Conservation (phyloP, 1,284 basidiomycete species). For the Irpex lacteus region DNA sequence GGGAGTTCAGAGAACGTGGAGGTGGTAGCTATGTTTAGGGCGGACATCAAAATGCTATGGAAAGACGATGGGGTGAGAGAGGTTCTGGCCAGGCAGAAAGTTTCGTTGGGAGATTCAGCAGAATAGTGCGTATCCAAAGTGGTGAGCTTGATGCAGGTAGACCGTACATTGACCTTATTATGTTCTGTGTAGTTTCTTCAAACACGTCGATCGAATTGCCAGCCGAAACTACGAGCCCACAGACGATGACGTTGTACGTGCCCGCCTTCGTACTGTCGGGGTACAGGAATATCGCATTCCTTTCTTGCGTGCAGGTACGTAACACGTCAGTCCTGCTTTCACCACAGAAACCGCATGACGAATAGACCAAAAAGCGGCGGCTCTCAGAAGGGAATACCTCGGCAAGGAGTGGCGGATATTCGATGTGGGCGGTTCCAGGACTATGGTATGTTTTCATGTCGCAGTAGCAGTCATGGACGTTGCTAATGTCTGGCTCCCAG, state of each 20-base stretch:
- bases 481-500: conserved; percentile 12
- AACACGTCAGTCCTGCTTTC: not conserved
- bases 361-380: not conserved
- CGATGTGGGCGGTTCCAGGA: conserved; percentile 37
- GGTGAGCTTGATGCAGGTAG: not conserved
- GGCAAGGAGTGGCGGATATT: conserved; percentile 35
- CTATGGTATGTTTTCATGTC: conserved; percentile 23
- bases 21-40: conserved; percentile 55
- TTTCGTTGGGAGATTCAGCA: conserved; percentile 58
- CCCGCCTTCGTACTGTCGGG: conserved; percentile 50
- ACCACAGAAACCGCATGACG: not conserved
- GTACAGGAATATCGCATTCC: conserved; percentile 33
- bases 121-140: conserved; percentile 55
- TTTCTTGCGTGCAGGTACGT: conserved; percentile 6
- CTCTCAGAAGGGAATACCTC: not conserved
- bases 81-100: conserved; percentile 47
- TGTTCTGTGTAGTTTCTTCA: conserved; percentile 41
- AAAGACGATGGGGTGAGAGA: conserved; percentile 55
- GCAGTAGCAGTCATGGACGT: not conserved
- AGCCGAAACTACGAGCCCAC: conserved; percentile 57
- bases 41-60: conserved; percentile 68
- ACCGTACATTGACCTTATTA: not conserved
- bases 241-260: conserved; percentile 70
- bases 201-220: conserved; percentile 65
- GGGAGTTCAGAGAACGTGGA: conserved; percentile 46